Base-by-base conservation (phyloP, 495 filamentous ascomycete genomes). In the Tuber aestivum region DNA sequence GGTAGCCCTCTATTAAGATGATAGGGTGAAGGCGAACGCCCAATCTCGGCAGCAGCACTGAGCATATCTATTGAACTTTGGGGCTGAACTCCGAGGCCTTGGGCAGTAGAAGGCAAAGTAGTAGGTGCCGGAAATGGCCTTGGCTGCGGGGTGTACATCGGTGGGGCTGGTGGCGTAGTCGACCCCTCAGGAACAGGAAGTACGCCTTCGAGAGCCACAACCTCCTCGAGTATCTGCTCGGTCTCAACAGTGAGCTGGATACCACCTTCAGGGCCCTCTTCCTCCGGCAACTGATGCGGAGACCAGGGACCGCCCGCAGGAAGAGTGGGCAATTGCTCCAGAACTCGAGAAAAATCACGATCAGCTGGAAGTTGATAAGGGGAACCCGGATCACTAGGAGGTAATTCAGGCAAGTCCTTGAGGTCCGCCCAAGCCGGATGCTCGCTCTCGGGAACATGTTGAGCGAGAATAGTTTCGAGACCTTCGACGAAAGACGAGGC, bases 271-370 rank as follows among this genome's bases (percentile, higher is more conserved):
- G 45, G 45, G 45, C n/a, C n/a, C 45, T n/a, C 45, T 7, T 18
- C 7, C 20, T 7, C 45, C n/a, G 45, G 21, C 21, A 50, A 50
- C 8, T 50, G 40, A 38, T 74, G 81, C n/a, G 77, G 77, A 61
- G 80, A 75, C 41, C 44, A 75, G n/a, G 72, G 72, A n/a, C 42
- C 40, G 38, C 80, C 74, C n/a, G 45, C 44, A 40, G 80, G 75
- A 44, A 79, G 27, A 21, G 79, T 69, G n/a, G 77, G 74, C 50
- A 56, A 56, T 56, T 27, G 50, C 9, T 56, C 50, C 50, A 27
- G 50, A 56, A 56, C 12, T 27, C 14, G 50, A 27, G 50, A 56
- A n/a, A 27, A 23, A 27, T 27, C 50, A 56, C 50, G 23, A 56
- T 56, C 50, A 56, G 9, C n/a, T 27, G 23, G 50, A 27, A 56